phyloP scores from a whole-genome alignment of 179 eudicot species.

The Spinacia oleracea region DNA sequence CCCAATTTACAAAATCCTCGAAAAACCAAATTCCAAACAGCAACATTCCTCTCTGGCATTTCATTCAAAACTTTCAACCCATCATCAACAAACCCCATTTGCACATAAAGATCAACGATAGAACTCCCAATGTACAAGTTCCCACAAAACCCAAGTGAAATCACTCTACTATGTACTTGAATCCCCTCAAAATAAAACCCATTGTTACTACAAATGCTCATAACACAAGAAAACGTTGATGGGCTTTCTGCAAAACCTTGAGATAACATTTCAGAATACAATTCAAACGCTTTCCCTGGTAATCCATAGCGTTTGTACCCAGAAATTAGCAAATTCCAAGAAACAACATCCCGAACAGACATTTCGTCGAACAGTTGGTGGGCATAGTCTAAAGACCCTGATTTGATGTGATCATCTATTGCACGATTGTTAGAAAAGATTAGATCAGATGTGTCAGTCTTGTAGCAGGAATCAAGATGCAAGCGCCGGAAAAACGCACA shows the following conservation, averaged over 20 bases:
- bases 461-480: constrained; percentile 35
- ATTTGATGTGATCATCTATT: constrained; percentile 41
- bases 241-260: constrained; percentile 48
- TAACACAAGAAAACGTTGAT: constrained; percentile 7
- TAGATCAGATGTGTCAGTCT: constrained; percentile 27
- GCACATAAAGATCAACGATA: constrained; percentile 59
- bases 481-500: constrained; percentile 17
- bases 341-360: constrained; percentile 53
- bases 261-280: constrained; percentile 52
- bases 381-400: constrained; percentile 44
- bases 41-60: constrained; percentile 50
- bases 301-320: constrained; percentile 48
- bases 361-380: constrained; percentile 69
- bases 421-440: constrained; percentile 46
- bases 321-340: constrained; percentile 68
- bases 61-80: constrained; percentile 53
- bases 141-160: constrained; percentile 49
- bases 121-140: constrained; percentile 60
- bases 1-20: constrained; percentile 62
- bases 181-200: constrained; percentile 51
- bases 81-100: constrained; percentile 49
- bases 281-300: constrained; percentile 38
- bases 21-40: constrained; percentile 65
- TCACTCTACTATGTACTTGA: constrained; percentile 64
- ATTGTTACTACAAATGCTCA: constrained; percentile 39